phyloP scores from a whole-genome alignment of 129 eudicot species.

The Kitagawia praeruptora region DNA sequence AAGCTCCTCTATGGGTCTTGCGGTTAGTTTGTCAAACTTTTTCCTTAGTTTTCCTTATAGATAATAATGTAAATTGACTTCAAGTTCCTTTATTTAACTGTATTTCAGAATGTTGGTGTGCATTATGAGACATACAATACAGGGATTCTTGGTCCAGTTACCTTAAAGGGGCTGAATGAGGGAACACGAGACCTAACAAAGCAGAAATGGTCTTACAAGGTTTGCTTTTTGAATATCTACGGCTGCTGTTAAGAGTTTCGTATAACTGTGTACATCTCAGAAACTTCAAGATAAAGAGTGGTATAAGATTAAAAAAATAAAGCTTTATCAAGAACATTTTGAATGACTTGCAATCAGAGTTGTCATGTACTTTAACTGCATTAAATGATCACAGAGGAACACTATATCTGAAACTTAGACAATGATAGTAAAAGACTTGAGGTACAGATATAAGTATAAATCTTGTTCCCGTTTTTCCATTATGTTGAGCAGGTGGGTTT shows the following conservation, averaged over 20 bases:
- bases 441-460: background rate
- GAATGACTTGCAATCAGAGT: background rate
- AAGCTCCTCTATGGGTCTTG: slow-evolving; percentile 67
- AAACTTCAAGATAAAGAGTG: background rate
- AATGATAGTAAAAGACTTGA: background rate
- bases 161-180: slow-evolving; percentile 57
- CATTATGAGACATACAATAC: slow-evolving; percentile 76
- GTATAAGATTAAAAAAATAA: background rate
- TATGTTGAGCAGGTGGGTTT: slow-evolving; percentile 39
- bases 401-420: background rate
- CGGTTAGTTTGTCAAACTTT: slow-evolving; percentile 31
- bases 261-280: background rate
- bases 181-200: slow-evolving; percentile 76
- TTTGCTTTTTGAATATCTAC: slow-evolving; percentile 13
- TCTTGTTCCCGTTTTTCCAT: background rate
- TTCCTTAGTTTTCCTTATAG: background rate
- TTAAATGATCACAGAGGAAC: background rate
- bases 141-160: slow-evolving; percentile 89
- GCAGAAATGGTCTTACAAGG: slow-evolving; percentile 87
- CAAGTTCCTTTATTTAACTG: background rate
- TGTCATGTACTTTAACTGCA: background rate
- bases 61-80: background rate
- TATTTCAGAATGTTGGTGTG: slow-evolving; percentile 69
- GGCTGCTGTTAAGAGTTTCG: background rate
- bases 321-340: background rate